A percentile compares a stretch with the other conserved stretches of the same genome.
phyloP scores from a whole-genome alignment of 2,329 filamentous ascomycete species.

The Ascochyta fabae region DNA sequence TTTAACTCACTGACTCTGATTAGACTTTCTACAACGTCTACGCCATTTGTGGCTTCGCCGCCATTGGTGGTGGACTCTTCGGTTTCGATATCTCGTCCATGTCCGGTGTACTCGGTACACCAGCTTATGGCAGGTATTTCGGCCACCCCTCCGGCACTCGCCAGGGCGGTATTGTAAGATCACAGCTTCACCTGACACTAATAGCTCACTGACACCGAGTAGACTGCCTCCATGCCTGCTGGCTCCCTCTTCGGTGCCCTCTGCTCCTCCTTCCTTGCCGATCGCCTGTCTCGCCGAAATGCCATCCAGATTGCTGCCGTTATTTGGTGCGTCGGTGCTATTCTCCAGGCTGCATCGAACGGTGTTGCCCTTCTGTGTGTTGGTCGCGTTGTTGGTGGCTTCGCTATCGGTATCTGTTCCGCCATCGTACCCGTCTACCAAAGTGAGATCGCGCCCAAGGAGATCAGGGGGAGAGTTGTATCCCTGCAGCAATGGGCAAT shows the following conservation, averaged over 20 bases:
- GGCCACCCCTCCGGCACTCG: conserved; percentile 40
- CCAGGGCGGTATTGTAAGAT: conserved; percentile 53
- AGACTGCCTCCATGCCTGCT: conserved; percentile 58
- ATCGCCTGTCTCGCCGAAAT: conserved; percentile 53
- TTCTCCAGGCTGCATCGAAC: conserved; percentile 49
- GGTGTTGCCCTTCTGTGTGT: conserved; percentile 53
- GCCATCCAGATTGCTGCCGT: conserved; percentile 54
- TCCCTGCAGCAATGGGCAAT: conserved; percentile 74
- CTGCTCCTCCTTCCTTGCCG: conserved; percentile 54
- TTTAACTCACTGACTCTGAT: not conserved
- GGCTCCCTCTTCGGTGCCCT: conserved; percentile 58
- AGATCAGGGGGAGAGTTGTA: conserved; percentile 63
- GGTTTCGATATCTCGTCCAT: conserved; percentile 52
- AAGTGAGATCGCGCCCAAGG: conserved; percentile 72
- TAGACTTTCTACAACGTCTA: conserved; percentile 60
- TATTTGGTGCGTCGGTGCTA: conserved; percentile 56
- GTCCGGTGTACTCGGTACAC: conserved; percentile 44
- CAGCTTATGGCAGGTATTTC: conserved; percentile 49
- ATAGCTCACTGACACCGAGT: not conserved
- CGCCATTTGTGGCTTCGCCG: conserved; percentile 65
- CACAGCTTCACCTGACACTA: conserved; percentile 24
- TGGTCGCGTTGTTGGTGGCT: conserved; percentile 76
- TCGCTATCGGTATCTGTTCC: conserved; percentile 86
- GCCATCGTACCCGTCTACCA: conserved; percentile 95
- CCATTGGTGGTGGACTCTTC: conserved; percentile 57